phyloP scores from a whole-genome alignment of 2,329 filamentous ascomycete species.

The Calonectria hongkongensis region DNA sequence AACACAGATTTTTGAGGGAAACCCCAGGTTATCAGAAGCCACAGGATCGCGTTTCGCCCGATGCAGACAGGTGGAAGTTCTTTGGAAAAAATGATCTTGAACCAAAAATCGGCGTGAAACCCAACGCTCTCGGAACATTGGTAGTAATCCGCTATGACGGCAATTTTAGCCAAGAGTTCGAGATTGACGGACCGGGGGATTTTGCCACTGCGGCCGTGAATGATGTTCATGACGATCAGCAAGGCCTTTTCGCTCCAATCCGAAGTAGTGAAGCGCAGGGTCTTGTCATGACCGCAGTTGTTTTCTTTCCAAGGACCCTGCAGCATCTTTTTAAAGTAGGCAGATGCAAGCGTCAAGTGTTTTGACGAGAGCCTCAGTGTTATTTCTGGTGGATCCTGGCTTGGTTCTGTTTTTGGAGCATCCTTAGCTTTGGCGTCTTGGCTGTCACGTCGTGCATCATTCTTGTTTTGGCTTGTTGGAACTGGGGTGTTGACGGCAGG shows the following conservation, averaged over 20 bases:
- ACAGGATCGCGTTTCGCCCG: background rate
- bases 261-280: background rate
- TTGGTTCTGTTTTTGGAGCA: background rate
- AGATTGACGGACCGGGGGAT: background rate
- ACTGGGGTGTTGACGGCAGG: background rate
- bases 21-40: background rate
- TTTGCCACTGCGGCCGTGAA: background rate
- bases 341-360: background rate
- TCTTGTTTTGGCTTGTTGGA: background rate
- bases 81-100: background rate
- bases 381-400: background rate
- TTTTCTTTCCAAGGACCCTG: background rate
- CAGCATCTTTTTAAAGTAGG: background rate
- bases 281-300: background rate
- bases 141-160: background rate
- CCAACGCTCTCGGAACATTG: background rate
- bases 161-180: background rate
- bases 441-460: background rate
- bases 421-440: background rate
- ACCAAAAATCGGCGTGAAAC: background rate
- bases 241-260: background rate
- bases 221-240: background rate
- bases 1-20: background rate
- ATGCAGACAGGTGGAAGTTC: background rate
- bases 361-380: background rate